These are phyloP conservation scores for Pichia sp. DNA, from an alignment of 1,139 yeast genomes.

Conservation along the genomic window DNA sequence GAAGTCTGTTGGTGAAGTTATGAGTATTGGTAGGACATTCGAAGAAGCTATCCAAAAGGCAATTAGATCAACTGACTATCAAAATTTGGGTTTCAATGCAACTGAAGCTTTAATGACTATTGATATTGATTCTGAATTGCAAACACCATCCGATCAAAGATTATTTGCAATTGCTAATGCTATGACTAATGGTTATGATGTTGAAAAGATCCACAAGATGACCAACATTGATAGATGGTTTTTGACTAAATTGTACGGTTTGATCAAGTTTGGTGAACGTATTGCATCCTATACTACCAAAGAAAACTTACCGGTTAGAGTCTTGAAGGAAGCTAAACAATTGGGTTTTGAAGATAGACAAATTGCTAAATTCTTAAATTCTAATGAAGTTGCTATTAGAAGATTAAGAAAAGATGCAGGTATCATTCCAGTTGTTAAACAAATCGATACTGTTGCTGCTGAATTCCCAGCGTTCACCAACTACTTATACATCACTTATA, in stretches of 20 bases:
- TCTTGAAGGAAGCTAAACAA: constrained; percentile 86
- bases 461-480: constrained; percentile 97
- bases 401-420: constrained; percentile 85
- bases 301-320: constrained; percentile 52
- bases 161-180: constrained; percentile 96
- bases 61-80: constrained; percentile 91
- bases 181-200: constrained; percentile 72
- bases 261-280: constrained; percentile 62
- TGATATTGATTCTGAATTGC: constrained; percentile 84
- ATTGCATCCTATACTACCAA: constrained; percentile 55
- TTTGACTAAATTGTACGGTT: constrained; percentile 72
- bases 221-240: constrained; percentile 98
- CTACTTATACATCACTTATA: constrained; percentile 91
- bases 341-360: constrained; percentile 97
- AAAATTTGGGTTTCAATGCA: constrained; percentile 86
- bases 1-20: constrained; percentile 99
- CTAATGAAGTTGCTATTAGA: constrained; percentile 91
- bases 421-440: constrained; percentile 88
- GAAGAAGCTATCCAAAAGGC: constrained; percentile 99
- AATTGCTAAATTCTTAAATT: constrained; percentile 81
- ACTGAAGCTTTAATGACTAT: constrained; percentile 84
- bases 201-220: constrained; percentile 85
- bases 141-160: constrained; percentile 95
- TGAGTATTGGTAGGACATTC: constrained; percentile 96
- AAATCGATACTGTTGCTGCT: constrained; percentile 98